These are phyloP conservation scores for Keithomyces neogunnii DNA, from an alignment of 2,329 filamentous ascomycete species.

Conservation along the genomic window DNA sequence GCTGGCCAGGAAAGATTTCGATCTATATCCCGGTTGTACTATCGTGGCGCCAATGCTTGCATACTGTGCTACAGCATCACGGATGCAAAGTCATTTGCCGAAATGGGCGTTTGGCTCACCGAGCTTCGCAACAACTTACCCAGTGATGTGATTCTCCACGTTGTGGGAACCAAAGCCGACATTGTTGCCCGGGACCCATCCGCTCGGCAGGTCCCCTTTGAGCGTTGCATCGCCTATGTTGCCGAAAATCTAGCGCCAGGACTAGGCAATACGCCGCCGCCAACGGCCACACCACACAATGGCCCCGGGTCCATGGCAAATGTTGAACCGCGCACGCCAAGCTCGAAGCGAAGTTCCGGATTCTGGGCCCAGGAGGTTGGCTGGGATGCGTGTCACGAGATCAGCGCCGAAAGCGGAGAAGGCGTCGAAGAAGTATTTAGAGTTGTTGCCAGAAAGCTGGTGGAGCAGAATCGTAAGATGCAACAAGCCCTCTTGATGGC, in stretches of 20 bases:
- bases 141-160: constrained; percentile 74
- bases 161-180: constrained; percentile 93
- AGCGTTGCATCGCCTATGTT: constrained; percentile 91
- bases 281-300: constrained; percentile 43
- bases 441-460: constrained; percentile 53
- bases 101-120: constrained; percentile 87
- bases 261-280: constrained; percentile 56
- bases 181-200: constrained; percentile 78
- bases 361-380: constrained; percentile 91
- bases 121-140: constrained; percentile 76
- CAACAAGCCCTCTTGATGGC: constrained; percentile 50
- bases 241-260: constrained; percentile 80
- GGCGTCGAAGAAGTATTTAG: constrained; percentile 95
- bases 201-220: constrained; percentile 78
- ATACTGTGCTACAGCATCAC: constrained; percentile 95
- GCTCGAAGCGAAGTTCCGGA: constrained; percentile 59
- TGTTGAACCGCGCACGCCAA: constrained; percentile 49
- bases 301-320: constrained; percentile 13
- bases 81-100: constrained; percentile 72
- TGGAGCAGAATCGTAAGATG: constrained; percentile 56
- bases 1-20: constrained; percentile 92
- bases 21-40: constrained; percentile 91
- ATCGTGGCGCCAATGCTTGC: constrained; percentile 88
- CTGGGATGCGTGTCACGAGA: constrained; percentile 97
- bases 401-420: constrained; percentile 87